Percentiles rank a stretch among this genome's conserved stretches.
Evolutionary conservation across 495 filamentous ascomycete species (phyloP).

Genomic region (Sphaerosporella brunnea): DNA sequence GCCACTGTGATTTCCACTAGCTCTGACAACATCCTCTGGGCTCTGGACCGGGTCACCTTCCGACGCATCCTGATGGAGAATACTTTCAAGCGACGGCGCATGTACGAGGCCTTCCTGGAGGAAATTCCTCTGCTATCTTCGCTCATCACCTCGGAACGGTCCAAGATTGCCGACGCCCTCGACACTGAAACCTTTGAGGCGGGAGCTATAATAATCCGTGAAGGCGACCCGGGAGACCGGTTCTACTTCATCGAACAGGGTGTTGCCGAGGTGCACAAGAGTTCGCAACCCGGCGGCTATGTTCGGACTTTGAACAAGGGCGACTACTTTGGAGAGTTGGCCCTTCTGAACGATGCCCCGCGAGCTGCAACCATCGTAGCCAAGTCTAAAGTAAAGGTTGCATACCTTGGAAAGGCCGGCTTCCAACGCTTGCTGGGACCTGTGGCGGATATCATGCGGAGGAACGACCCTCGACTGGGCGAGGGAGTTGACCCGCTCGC

Average conservation of each 20-base stretch:
- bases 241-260: constrained; percentile 87
- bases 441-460: constrained; percentile 85
- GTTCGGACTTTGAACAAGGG: constrained; percentile 74
- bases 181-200: constrained; percentile 72
- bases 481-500: constrained; percentile 18
- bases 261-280: constrained; percentile 71
- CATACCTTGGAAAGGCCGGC: constrained; percentile 75
- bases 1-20: constrained; percentile 82
- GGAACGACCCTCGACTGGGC: constrained; percentile 38
- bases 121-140: constrained; percentile 79
- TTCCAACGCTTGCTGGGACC: constrained; percentile 88
- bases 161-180: constrained; percentile 91
- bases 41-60: constrained; percentile 88
- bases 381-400: constrained; percentile 78
- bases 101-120: constrained; percentile 96
- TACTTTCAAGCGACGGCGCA: constrained; percentile 81
- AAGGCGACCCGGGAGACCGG: constrained; percentile 79
- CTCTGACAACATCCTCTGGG: constrained; percentile 67
- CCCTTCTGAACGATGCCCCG: constrained; percentile 79
- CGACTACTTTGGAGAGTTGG: constrained; percentile 93
- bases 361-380: constrained; percentile 80
- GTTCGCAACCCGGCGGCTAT: constrained; percentile 23
- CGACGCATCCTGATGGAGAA: constrained; percentile 96
- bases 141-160: constrained; percentile 76
- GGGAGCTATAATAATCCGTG: constrained; percentile 67